Evolutionary conservation across 352 stramenopile species (phyloP).

Genomic region (Nothophytophthora sp.): DNA sequence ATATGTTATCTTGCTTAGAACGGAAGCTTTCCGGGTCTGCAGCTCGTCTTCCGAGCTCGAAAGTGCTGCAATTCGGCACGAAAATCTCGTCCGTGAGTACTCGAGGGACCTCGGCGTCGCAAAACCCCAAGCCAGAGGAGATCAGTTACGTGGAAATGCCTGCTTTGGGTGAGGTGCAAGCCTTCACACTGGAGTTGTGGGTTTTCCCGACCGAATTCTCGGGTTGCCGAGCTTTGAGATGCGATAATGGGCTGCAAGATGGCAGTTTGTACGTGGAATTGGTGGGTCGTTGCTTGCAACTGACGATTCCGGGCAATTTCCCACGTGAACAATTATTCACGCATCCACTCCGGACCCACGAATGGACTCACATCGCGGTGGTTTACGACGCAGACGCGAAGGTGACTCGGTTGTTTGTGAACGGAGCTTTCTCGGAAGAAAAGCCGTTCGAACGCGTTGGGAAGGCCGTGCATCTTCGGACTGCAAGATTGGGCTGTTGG

Average conservation of each 20-base stretch:
- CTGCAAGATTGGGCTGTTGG: slow-evolving; percentile 73
- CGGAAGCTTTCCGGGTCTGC: slow-evolving; percentile 45
- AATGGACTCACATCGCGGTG: slow-evolving; percentile 74
- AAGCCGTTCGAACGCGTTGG: slow-evolving; percentile 47
- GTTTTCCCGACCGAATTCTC: slow-evolving; percentile 65
- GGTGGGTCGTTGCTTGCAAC: slow-evolving; percentile 60
- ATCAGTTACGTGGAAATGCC: slow-evolving; percentile 72
- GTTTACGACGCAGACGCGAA: slow-evolving; percentile 39
- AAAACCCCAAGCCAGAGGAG: slow-evolving; percentile 45
- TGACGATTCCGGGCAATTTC: slow-evolving; percentile 72
- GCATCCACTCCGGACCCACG: slow-evolving; percentile 51
- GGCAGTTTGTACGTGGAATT: slow-evolving; percentile 80
- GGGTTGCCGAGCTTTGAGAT: slow-evolving; percentile 67
- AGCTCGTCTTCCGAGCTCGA: slow-evolving; percentile 30
- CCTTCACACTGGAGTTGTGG: slow-evolving; percentile 87
- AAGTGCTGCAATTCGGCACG: slow-evolving; percentile 70
- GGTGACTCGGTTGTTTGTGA: slow-evolving; percentile 50
- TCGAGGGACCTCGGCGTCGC: slow-evolving; percentile 15
- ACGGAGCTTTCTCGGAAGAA: slow-evolving; percentile 39
- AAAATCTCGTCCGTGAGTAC: slow-evolving; percentile 13
- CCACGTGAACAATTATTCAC: slow-evolving; percentile 78
- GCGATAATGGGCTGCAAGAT: slow-evolving; percentile 69
- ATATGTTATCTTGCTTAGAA: slow-evolving; percentile 64
- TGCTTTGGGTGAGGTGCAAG: slow-evolving; percentile 51
- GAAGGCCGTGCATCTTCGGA: slow-evolving; percentile 47